Evolutionary conservation across 805 yeast genomes (phyloP).

Genomic region (Saturnispora saitoi): DNA sequence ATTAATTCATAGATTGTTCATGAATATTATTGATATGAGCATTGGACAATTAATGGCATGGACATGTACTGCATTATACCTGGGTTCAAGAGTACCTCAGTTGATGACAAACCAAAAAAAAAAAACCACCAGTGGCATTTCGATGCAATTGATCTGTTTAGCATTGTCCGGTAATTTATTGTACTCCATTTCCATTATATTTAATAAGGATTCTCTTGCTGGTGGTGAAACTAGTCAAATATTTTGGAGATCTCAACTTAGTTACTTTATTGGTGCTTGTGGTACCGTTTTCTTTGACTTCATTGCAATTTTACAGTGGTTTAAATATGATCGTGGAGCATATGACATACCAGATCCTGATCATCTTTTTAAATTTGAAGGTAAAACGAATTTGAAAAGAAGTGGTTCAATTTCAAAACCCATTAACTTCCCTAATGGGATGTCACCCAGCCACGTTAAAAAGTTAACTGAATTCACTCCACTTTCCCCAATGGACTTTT

Average conservation of each 20-base stretch:
- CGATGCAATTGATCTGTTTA: slow-evolving; percentile 39
- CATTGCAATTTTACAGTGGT: slow-evolving; percentile 38
- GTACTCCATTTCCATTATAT: slow-evolving; percentile 40
- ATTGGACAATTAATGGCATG: slow-evolving; percentile 36
- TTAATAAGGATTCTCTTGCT: slow-evolving; percentile 34
- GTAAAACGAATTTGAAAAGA: background rate
- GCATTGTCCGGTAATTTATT: slow-evolving; percentile 44
- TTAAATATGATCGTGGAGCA: slow-evolving; percentile 20
- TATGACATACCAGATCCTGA: background rate
- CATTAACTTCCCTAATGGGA: slow-evolving; percentile 4
- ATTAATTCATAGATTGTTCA: background rate
- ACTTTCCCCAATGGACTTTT: slow-evolving; percentile 30
- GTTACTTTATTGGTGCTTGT: slow-evolving; percentile 42
- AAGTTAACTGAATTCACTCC: slow-evolving; percentile 29
- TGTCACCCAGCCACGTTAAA: slow-evolving; percentile 20
- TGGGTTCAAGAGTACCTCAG: slow-evolving; percentile 46
- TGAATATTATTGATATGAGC: background rate
- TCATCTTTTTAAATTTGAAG: background rate
- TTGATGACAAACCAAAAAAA: slow-evolving; percentile 37
- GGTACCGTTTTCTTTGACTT: slow-evolving; percentile 45
- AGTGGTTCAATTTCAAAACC: background rate
- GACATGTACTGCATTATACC: slow-evolving; percentile 42
- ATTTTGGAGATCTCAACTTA: slow-evolving; percentile 32
- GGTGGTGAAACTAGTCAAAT: slow-evolving; percentile 28
- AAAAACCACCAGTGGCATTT: slow-evolving; percentile 43